Evolutionary conservation across 305 asterid genomes (phyloP).

Genomic region (Fraxinus sp.): DNA sequence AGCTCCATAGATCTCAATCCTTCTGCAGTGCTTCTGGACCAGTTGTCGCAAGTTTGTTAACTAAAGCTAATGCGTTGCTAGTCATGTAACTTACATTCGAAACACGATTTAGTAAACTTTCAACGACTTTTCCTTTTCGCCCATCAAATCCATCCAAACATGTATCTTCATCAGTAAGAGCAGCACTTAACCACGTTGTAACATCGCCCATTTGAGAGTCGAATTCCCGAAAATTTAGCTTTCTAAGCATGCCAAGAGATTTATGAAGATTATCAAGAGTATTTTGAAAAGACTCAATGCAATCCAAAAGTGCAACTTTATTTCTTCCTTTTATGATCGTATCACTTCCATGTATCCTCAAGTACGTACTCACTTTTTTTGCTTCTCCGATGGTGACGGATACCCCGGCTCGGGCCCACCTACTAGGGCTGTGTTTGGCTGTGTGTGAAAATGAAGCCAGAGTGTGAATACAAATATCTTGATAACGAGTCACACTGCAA

Average conservation of each 20-base stretch:
- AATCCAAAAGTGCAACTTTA: conserved; percentile 43
- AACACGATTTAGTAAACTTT: conserved; percentile 32
- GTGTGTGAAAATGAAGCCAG: conserved; percentile 48
- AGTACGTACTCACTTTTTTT: conserved; percentile 33
- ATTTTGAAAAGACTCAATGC: conserved; percentile 52
- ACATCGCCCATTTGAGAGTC: conserved; percentile 56
- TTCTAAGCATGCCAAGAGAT: conserved; percentile 51
- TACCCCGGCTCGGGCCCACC: conserved; percentile 80
- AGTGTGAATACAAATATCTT: conserved; percentile 47
- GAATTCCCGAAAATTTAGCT: conserved; percentile 35
- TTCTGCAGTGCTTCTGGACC: conserved; percentile 37
- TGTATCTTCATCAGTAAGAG: conserved; percentile 71
- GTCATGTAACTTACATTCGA: conserved; percentile 47
- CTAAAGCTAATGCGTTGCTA: conserved; percentile 73
- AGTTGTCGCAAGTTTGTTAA: conserved; percentile 56
- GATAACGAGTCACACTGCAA: conserved; percentile 65
- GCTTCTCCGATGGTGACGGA: conserved; percentile 65
- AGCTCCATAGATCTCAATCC: not conserved
- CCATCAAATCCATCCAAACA: conserved; percentile 58
- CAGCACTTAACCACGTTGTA: conserved; percentile 71
- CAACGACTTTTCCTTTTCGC: conserved; percentile 28
- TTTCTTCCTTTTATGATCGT: conserved; percentile 29
- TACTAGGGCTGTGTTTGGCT: conserved; percentile 46
- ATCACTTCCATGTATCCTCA: conserved; percentile 19
- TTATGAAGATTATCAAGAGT: conserved; percentile 55